Evolutionary conservation across 1,139 yeast genomes (phyloP).

Genomic region (Yamadazyma blattariae): DNA sequence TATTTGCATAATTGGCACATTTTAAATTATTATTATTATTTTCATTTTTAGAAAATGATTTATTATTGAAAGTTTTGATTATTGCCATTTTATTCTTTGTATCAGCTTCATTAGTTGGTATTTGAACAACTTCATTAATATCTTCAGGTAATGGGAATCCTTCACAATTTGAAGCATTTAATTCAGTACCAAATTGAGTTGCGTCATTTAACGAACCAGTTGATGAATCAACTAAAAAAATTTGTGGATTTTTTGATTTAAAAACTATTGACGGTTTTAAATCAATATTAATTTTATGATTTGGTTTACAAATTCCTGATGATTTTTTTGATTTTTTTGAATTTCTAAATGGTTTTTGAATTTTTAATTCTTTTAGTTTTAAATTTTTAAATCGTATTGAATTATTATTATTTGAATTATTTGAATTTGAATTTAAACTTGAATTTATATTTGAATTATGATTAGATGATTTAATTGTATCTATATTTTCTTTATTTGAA

Average conservation of each 20-base stretch:
- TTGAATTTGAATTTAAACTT: background rate
- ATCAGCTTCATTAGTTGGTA: slow-evolving; percentile 53
- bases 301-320: slow-evolving; percentile 43
- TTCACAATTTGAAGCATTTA: slow-evolving; percentile 60
- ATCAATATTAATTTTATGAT: slow-evolving; percentile 26
- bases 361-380: slow-evolving; percentile 17
- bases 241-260: slow-evolving; percentile 26
- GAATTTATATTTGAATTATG: slow-evolving; percentile 1
- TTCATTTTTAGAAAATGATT: slow-evolving; percentile 4
- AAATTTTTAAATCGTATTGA: slow-evolving; percentile 3
- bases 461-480: slow-evolving; percentile 23
- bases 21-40: too few relatives aligned
- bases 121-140: slow-evolving; percentile 59
- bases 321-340: background rate
- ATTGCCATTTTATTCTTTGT: slow-evolving; percentile 49
- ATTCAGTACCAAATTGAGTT: slow-evolving; percentile 72
- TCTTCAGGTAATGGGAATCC: slow-evolving; percentile 65
- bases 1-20: slow-evolving; percentile 1
- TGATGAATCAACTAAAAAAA: slow-evolving; percentile 63
- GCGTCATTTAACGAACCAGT: slow-evolving; percentile 69
- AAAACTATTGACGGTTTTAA: slow-evolving; percentile 41
- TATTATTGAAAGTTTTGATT: slow-evolving; percentile 42
- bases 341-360: slow-evolving; percentile 1
- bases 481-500: slow-evolving; percentile 38
- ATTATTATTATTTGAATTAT: background rate